Conservation (phyloP, 148 eudicot genomes). For the Rhododendron kiyosumense region DNA sequence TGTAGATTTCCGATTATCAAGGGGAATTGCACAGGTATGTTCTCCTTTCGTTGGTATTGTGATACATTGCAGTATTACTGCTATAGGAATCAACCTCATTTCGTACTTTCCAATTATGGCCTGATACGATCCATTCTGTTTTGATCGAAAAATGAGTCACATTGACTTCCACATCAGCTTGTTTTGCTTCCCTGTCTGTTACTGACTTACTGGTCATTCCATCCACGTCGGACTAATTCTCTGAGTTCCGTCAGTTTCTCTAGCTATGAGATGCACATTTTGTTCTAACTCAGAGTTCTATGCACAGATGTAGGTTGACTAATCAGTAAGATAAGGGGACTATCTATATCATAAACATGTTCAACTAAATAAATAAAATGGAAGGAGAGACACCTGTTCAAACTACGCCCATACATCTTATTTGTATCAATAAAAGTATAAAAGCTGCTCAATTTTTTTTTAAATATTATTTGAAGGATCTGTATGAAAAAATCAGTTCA, state of each 20-base stretch:
- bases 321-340: not conserved
- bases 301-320: not conserved
- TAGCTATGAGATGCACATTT: not conserved
- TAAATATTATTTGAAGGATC: no score
- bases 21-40: constrained; percentile 90
- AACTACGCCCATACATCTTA: no score
- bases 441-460: no score
- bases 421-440: no score
- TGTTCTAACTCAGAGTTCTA: not conserved
- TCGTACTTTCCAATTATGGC: not conserved
- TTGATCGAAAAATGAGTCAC: not conserved
- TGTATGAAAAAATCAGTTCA: no score
- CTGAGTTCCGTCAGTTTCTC: not conserved
- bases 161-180: not conserved
- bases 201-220: not conserved
- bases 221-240: not conserved
- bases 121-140: not conserved
- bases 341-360: not conserved
- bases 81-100: not conserved
- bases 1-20: constrained; percentile 85
- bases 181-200: not conserved
- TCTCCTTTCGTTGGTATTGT: constrained; percentile 8
- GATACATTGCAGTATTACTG: not conserved
- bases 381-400: no score
- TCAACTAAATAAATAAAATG: no score